Base-by-base conservation (phyloP, 345 rosid genomes). In the Gossypium bickii region DNA sequence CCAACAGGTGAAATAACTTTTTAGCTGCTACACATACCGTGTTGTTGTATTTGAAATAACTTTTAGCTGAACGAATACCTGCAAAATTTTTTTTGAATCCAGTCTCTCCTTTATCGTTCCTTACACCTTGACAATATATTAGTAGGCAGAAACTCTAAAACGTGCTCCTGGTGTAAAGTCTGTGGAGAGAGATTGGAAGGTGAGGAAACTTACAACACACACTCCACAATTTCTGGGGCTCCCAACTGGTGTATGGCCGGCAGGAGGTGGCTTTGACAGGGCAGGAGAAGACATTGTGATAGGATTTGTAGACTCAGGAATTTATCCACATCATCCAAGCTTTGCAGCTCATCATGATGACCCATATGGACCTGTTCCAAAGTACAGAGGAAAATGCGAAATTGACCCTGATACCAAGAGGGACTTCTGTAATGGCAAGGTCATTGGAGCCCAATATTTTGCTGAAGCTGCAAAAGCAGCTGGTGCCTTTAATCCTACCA, bases 241-340 rank as follows among this genome's bases (percentile, higher is more conserved):
- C 62, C 99, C 99, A 41, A 93, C 97, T 18, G 98, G 92, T 77
- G 99, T 95, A 52, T 95, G 99, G 99, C 99, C 99, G 9, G 90
- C 98, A 0, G 99, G 97, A 64, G 99, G 99, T 71, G 99, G 99
- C 76, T 92, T 85, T 72, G 97, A 87, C 45, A 85, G 87, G 87
- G 99, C 98, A 10, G 99, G 99, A 72, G 99, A 95, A 80, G 89
- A 90, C 76, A 90, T 95, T 77, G 90, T 95, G 41, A 95, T 95
- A 67, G 99, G 99, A 72, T 91, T 95, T 79, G 86, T 95, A 4
- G 99, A 95, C 85, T 95, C 99, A 0, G 99, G 99, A 78, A 93
- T 95, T 66, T 91, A 83, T 86, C 93, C 97, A 2, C 94, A 79
- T 74, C 99, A 95, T 75, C 98, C 97, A 24, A 95, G 99, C 82